Percentiles rank a stretch among this genome's conserved stretches.
phyloP scores from a whole-genome alignment of 2,329 filamentous ascomycete species.

The Drechslerella dactyloides region DNA sequence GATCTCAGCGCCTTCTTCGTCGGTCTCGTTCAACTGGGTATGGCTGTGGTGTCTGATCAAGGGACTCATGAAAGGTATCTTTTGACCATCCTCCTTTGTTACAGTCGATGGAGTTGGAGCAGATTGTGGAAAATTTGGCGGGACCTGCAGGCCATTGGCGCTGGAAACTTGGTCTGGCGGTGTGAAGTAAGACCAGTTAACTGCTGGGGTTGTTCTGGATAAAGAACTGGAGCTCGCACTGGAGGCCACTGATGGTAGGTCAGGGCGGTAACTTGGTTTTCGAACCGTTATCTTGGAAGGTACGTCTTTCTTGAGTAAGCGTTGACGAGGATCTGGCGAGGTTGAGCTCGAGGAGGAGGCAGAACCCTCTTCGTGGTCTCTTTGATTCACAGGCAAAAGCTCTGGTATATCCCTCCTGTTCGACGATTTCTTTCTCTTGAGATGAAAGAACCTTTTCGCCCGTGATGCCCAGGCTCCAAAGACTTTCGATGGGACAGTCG shows the following conservation, averaged over 20 bases:
- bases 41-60: constrained; percentile 17
- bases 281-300: constrained; percentile 34
- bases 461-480: constrained; percentile 28
- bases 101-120: not conserved
- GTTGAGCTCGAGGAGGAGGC: constrained; percentile 18
- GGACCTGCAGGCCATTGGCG: not conserved
- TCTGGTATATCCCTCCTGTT: constrained; percentile 13
- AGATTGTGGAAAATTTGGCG: constrained; percentile 6
- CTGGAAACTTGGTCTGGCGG: constrained; percentile 12
- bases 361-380: constrained; percentile 8
- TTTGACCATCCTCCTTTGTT: not conserved
- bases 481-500: constrained; percentile 16
- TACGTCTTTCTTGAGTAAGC: constrained; percentile 13
- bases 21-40: constrained; percentile 9
- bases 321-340: constrained; percentile 27
- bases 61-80: not conserved
- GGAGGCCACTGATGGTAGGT: constrained; percentile 6
- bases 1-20: not conserved
- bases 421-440: constrained; percentile 16
- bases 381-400: not conserved
- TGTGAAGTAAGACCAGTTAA: constrained; percentile 30
- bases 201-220: constrained; percentile 19
- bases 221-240: constrained; percentile 22
- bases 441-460: constrained; percentile 27
- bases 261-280: constrained; percentile 19